phyloP scores from a whole-genome alignment of 108 stramenopile genomes.

The Cyclostephanos invisitatus region DNA sequence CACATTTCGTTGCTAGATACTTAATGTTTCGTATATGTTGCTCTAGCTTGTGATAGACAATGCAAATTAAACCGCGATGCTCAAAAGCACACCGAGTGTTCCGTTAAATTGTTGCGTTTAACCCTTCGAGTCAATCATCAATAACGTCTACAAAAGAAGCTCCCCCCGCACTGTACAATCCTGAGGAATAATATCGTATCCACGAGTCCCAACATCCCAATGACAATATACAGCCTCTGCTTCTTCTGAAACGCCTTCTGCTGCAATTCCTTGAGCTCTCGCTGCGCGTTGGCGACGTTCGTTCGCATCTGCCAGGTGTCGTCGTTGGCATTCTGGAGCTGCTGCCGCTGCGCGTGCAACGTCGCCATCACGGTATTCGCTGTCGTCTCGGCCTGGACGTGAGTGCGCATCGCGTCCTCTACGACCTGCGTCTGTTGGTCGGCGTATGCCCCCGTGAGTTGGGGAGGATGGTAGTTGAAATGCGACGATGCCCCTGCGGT shows the following conservation, averaged over 20 bases:
- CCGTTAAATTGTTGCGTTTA: not conserved
- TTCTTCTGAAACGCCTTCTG: constrained; percentile 77
- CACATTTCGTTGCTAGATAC: not conserved
- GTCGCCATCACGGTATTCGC: constrained; percentile 76
- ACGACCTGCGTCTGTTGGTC: constrained; percentile 77
- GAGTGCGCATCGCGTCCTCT: constrained; percentile 79
- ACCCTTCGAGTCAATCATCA: not conserved
- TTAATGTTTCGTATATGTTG: not conserved
- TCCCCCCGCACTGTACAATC: constrained; percentile 79
- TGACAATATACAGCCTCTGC: constrained; percentile 62
- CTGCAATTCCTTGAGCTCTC: constrained; percentile 69
- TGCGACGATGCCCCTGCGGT: constrained; percentile 1
- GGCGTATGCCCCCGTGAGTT: constrained; percentile 54
- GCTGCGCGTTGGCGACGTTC: constrained; percentile 73
- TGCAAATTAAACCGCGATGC: not conserved
- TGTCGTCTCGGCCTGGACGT: constrained; percentile 78
- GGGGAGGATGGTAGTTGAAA: constrained; percentile 47
- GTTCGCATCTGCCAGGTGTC: constrained; percentile 82
- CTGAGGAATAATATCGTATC: constrained; percentile 78
- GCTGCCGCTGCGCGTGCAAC: constrained; percentile 77
- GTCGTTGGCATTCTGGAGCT: constrained; percentile 80
- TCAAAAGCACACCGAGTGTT: not conserved
- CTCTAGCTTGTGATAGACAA: not conserved
- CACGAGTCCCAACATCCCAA: constrained; percentile 57
- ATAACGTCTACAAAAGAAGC: constrained; percentile 76